Percentiles rank a stretch among this genome's conserved stretches.
These are phyloP conservation scores for Thalassiosira oceanica DNA, from an alignment of 352 stramenopile genomes.

Conservation along the genomic window DNA sequence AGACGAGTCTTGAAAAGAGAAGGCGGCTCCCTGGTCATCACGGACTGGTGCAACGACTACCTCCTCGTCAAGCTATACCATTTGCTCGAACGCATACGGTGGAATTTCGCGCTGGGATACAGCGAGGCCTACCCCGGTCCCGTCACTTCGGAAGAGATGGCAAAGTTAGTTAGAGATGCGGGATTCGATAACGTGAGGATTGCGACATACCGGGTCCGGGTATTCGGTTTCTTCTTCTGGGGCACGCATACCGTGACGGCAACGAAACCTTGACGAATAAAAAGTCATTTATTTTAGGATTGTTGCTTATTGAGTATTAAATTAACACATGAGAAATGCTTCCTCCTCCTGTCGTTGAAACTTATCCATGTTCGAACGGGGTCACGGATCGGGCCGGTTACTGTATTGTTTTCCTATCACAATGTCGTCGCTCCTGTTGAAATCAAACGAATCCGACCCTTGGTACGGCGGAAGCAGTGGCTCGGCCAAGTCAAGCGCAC, in stretches of 20 bases:
- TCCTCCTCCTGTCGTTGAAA: no score
- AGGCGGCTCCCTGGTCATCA: conserved; percentile 11
- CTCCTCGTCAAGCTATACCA: conserved; percentile 20
- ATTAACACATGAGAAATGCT: no score
- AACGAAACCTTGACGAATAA: background rate
- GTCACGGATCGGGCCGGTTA: no score
- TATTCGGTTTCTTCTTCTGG: conserved; percentile 19
- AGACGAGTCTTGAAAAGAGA: conserved; percentile 14
- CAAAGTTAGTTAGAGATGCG: conserved; percentile 4
- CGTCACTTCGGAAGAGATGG: background rate
- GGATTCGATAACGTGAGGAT: conserved; percentile 4
- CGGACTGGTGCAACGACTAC: conserved; percentile 28
- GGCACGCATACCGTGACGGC: conserved; percentile 22
- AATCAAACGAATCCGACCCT: conserved; percentile 2
- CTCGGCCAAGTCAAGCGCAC: conserved; percentile 46
- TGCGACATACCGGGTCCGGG: conserved; percentile 7
- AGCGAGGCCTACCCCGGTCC: conserved; percentile 13
- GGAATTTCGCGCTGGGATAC: conserved; percentile 20
- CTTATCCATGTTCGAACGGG: no score
- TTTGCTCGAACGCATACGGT: conserved; percentile 14
- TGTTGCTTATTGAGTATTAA: no score
- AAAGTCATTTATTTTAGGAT: no score
- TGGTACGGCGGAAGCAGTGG: conserved; percentile 36
- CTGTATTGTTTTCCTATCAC: no score
- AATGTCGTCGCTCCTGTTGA: conserved; percentile 31